phyloP scores from a whole-genome alignment of 176 grass and related monocot genomes.

The Sorghum bicolor region Sorghum_bicolor_NCBIv3 NC_012879.2:59654001-59654500 shows the following conservation, averaged over 20 bases:
- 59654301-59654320: conserved; percentile 40
- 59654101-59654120: conserved; percentile 66
- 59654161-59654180: conserved; percentile 70
- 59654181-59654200: conserved; percentile 46
- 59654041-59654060: conserved; percentile 66
- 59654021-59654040: conserved; percentile 66
- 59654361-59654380: conserved; percentile 52
- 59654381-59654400: conserved; percentile 74
- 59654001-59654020: conserved; percentile 31
- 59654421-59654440: conserved; percentile 47
- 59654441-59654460: conserved; percentile 53
- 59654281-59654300: conserved; percentile 60
- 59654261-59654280: conserved; percentile 61
- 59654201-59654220: conserved; percentile 32
- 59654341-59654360: conserved; percentile 72
- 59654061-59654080: conserved; percentile 46
- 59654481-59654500: conserved; percentile 50
- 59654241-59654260: conserved; percentile 64
- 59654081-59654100: conserved; percentile 47
- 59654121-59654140: conserved; percentile 34
- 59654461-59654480: conserved; percentile 43
- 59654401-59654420: conserved; percentile 56
- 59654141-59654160: conserved; percentile 62
- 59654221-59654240: conserved; percentile 54
- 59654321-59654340: conserved; percentile 38